Evolutionary conservation across 2,329 filamentous ascomycete genomes (phyloP), one percentile per base, ranked within the genome.

Genomic region (Helotiales sp.): DNA sequence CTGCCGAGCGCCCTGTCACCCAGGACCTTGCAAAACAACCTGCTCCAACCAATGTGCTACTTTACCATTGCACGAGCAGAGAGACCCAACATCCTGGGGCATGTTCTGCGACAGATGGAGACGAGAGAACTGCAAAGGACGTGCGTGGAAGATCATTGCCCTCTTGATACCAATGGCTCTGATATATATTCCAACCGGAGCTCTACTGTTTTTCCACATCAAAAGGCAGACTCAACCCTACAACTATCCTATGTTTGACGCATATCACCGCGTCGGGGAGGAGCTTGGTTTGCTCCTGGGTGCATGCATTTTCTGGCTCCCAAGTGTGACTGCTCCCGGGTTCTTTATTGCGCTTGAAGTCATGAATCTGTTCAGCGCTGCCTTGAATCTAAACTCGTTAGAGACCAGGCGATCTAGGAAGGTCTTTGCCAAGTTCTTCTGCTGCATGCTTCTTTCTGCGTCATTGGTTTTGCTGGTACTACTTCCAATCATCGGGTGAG

Each of bases 1-100:
- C 3, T 67, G 65, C 34, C 3, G 0, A 12, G 51, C 58, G 27
- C 9, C 9, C 3, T 67, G 65, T n/a, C 65, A 67, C 42, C 63
- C 63, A 0, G 65, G 65, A 15, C 57, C 56, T 17, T 67, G 65
- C 29, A 46, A 48, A 13, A 30, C 48, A 19, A 30, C 17, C 1
- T 66, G 64, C 30, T n/a, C 38, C 5, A 3, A 38, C 13, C 5
- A 31, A 24, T 58, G 57, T 34, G 29, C 29, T 34, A 22, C 13
- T 19, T 17, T 12, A 9, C 22, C 40, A 44, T 8, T 13, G 17
- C 6, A n/a, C 9, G n/a, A 38, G 31, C 25, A 24, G 12, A 27
- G 27, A 46, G 29, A 25, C 3, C 52, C 31, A 36, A 61, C 33
- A 19, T 2, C n/a, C 13, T 60, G 60, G 62, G 38, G 25, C 2